phyloP scores from a whole-genome alignment of 305 asterid species.

The Nicotiana rustica region DNA sequence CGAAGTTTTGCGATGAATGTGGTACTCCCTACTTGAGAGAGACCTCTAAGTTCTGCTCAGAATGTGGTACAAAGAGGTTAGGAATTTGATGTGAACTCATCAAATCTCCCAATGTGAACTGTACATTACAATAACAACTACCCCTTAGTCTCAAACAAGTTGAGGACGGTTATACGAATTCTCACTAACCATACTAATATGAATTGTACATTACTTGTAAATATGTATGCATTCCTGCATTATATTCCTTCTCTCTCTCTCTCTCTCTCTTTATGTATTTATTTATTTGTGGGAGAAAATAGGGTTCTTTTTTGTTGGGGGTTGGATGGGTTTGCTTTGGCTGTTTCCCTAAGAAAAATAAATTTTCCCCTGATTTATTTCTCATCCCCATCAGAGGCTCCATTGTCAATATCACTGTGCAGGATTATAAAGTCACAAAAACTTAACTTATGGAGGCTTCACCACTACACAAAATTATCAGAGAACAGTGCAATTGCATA shows the following conservation, averaged over 20 bases:
- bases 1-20: slow-evolving; percentile 90
- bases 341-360: background rate
- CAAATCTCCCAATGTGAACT: slow-evolving; percentile 15
- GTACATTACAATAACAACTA: background rate
- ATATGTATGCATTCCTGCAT: background rate
- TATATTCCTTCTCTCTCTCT: background rate
- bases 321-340: background rate
- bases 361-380: background rate
- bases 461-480: background rate
- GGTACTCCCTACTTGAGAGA: slow-evolving; percentile 81
- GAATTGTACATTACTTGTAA: slow-evolving; percentile 17
- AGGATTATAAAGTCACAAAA: background rate
- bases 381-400: background rate
- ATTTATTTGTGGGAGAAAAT: no score
- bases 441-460: background rate
- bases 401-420: background rate
- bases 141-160: no score
- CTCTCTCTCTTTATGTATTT: background rate
- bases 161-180: no score
- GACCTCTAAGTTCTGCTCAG: slow-evolving; percentile 88
- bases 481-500: background rate
- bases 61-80: slow-evolving; percentile 85
- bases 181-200: background rate
- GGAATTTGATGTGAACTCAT: slow-evolving; percentile 54
- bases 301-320: no score